phyloP scores from a whole-genome alignment of 768 basidiomycete species.

The Leucocoprinus leucothites region DNA sequence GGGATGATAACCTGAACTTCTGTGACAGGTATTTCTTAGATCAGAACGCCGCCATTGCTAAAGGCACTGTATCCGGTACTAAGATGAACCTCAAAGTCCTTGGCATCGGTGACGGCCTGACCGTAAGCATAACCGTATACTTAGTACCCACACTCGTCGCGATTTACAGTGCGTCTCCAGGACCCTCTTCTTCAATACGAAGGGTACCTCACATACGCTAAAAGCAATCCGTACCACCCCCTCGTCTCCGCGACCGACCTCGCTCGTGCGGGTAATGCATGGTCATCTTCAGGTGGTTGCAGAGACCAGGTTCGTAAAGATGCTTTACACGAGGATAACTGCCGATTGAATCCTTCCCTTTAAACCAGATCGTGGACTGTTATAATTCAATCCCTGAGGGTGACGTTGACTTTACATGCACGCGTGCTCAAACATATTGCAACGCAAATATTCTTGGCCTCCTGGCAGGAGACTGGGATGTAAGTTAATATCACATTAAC shows the following conservation, averaged over 20 bases:
- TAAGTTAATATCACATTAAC: conserved; percentile 17
- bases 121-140: conserved; percentile 30
- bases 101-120: conserved; percentile 63
- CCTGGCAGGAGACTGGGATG: conserved; percentile 53
- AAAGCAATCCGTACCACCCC: conserved; percentile 53
- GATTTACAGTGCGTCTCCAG: conserved; percentile 16
- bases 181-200: conserved; percentile 53
- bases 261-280: conserved; percentile 39
- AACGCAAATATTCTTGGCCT: conserved; percentile 53
- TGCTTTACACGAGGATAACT: neutral
- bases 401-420: conserved; percentile 48
- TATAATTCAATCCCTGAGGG: conserved; percentile 34
- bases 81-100: conserved; percentile 57
- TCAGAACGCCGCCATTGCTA: conserved; percentile 55
- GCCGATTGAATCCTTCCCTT: neutral
- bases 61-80: conserved; percentile 40
- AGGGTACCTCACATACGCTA: conserved; percentile 54
- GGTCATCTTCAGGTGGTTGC: conserved; percentile 43
- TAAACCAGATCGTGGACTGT: conserved; percentile 49
- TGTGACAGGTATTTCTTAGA: conserved; percentile 45
- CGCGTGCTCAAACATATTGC: conserved; percentile 55
- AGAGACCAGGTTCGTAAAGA: conserved; percentile 35
- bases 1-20: neutral
- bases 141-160: neutral
- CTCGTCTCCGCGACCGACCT: conserved; percentile 44